Conservation (phyloP, 2,329 filamentous ascomycete species). For the Colletotrichum musicola region DNA sequence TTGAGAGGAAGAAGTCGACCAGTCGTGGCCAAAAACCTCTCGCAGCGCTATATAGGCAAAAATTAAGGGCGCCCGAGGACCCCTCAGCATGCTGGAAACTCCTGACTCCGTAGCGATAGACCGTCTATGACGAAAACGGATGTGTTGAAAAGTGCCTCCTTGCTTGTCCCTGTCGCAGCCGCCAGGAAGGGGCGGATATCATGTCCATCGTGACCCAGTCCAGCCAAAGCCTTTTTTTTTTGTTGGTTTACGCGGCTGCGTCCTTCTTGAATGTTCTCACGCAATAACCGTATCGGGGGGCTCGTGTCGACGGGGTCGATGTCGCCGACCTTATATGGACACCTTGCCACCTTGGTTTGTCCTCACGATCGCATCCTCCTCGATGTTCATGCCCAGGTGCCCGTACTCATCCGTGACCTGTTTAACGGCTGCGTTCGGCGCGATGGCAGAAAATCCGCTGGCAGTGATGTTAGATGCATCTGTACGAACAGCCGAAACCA, state of each 20-base stretch:
- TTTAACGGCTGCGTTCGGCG: constrained; percentile 76
- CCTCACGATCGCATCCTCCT: constrained; percentile 78
- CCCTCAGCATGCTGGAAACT: constrained; percentile 21
- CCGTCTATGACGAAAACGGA: constrained; percentile 32
- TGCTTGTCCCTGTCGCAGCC: constrained; percentile 32
- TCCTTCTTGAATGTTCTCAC: neutral
- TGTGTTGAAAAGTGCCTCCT: constrained; percentile 23
- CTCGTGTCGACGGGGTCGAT: neutral
- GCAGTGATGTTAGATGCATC: constrained; percentile 43
- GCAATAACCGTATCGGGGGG: constrained; percentile 7
- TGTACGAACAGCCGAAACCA: too few relatives aligned
- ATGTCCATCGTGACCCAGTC: constrained; percentile 35
- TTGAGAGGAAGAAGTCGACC: neutral
- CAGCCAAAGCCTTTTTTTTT: constrained; percentile 35
- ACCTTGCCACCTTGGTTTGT: neutral
- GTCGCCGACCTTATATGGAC: neutral
- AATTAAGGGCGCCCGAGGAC: constrained; percentile 1
- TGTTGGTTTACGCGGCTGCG: constrained; percentile 1
- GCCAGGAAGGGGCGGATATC: constrained; percentile 36
- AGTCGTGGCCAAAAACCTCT: neutral
- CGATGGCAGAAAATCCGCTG: constrained; percentile 84
- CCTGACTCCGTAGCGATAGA: constrained; percentile 34
- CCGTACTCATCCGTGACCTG: constrained; percentile 70
- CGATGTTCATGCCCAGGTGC: constrained; percentile 66
- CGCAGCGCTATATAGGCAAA: neutral